phyloP scores from a whole-genome alignment of 495 filamentous ascomycete genomes.

The Neurospora sp. region DNA sequence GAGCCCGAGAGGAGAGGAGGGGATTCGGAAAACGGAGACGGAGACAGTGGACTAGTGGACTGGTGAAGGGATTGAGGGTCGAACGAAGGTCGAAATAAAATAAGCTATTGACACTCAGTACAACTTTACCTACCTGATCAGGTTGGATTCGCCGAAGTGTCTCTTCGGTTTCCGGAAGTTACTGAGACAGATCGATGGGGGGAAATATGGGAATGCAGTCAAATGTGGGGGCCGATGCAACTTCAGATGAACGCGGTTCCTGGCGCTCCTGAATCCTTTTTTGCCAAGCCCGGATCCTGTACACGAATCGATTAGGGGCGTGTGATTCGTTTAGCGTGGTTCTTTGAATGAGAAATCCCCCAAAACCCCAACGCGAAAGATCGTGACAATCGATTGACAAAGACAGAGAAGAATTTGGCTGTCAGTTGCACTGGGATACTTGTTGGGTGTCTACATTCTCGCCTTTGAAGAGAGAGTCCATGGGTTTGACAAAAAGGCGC shows the following conservation, averaged over 20 bases:
- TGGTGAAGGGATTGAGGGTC: background rate
- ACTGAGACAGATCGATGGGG: background rate
- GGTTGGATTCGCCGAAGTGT: background rate
- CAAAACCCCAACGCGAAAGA: background rate
- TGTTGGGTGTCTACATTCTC: background rate
- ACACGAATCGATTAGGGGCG: background rate
- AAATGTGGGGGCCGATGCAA: background rate
- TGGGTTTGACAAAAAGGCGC: background rate
- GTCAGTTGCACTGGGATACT: background rate
- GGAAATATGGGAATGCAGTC: background rate
- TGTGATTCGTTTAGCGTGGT: background rate
- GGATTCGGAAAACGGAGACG: background rate
- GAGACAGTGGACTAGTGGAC: background rate
- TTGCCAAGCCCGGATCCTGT: background rate
- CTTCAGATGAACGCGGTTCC: background rate
- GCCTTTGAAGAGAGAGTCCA: background rate
- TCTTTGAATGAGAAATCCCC: background rate
- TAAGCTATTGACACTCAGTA: background rate
- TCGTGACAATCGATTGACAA: background rate
- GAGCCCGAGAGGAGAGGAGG: background rate
- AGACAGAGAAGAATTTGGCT: background rate
- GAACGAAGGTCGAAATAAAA: background rate
- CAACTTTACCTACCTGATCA: background rate
- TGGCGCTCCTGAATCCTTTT: background rate
- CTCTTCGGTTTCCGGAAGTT: background rate